These are phyloP conservation scores for Castanea sativa DNA, from an alignment of 306 rosid species.

Conservation along the genomic window DNA sequence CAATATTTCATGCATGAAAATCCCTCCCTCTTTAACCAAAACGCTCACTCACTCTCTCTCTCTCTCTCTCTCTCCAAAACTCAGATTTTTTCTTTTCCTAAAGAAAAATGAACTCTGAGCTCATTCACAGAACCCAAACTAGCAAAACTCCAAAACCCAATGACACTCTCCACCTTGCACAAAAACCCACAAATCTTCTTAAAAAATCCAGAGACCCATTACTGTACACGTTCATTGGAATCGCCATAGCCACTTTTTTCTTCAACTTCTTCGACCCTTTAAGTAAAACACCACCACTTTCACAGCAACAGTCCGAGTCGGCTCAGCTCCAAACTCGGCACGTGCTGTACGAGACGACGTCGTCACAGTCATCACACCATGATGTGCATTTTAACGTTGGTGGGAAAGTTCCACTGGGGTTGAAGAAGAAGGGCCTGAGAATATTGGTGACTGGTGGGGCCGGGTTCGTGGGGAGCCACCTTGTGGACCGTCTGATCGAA, in stretches of 20 bases:
- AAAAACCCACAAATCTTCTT: not conserved
- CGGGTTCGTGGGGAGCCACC: conserved; percentile 93
- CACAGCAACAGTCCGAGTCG: not conserved
- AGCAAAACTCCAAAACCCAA: not conserved
- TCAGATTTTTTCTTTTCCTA: not conserved
- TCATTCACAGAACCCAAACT: conserved; percentile 42
- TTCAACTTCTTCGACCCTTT: conserved; percentile 32
- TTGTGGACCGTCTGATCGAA: conserved; percentile 82
- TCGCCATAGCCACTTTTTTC: conserved; percentile 39
- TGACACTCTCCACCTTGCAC: not conserved
- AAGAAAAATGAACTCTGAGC: conserved; percentile 35
- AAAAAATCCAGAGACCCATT: conserved; percentile 10
- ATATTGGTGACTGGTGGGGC: conserved; percentile 91
- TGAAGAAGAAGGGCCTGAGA: conserved; percentile 46
- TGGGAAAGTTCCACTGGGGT: conserved; percentile 40
- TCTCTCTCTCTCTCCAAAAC: not conserved
- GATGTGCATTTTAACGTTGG: not conserved
- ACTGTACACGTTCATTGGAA: conserved; percentile 27
- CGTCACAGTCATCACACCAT: too few relatives aligned
- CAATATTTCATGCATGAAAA: conserved; percentile 60
- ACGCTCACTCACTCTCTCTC: not conserved
- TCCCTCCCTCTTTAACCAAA: conserved; percentile 9
- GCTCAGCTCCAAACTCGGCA: conserved; percentile 38
- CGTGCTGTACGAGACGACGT: conserved; percentile 31
- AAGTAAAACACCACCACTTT: not conserved